Conservation (phyloP, 2,329 filamentous ascomycete genomes). For the Zarea fungicola region DNA sequence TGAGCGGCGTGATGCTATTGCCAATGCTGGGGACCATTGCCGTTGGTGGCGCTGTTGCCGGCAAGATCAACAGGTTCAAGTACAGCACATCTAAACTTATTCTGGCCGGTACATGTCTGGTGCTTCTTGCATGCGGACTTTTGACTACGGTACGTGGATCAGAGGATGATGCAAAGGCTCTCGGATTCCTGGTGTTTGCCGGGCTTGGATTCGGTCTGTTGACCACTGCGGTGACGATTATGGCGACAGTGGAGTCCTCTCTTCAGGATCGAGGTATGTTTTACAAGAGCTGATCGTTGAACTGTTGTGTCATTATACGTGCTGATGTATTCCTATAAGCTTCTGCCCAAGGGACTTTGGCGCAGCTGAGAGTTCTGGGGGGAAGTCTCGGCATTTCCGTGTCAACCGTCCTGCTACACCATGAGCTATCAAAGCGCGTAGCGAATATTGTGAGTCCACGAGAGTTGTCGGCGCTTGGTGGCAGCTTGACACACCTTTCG, state of each 20-base stretch:
- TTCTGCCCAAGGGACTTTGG: slow-evolving; percentile 46
- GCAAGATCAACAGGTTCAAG: slow-evolving; percentile 35
- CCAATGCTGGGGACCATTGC: slow-evolving; percentile 46
- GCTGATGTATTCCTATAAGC: slow-evolving; percentile 29
- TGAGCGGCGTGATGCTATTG: slow-evolving; percentile 46
- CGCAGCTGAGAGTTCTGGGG: slow-evolving; percentile 47
- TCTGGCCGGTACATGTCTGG: slow-evolving; percentile 34
- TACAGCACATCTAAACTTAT: slow-evolving; percentile 40
- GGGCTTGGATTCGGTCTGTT: slow-evolving; percentile 48
- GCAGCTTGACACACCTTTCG: slow-evolving; percentile 20
- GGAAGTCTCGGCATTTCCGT: slow-evolving; percentile 50
- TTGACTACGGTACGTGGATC: slow-evolving; percentile 31
- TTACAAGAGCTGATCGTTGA: too few relatives aligned
- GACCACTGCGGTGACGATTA: slow-evolving; percentile 42
- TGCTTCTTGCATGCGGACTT: slow-evolving; percentile 43
- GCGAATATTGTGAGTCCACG: slow-evolving; percentile 22
- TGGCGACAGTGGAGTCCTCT: slow-evolving; percentile 37
- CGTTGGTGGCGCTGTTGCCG: slow-evolving; percentile 37
- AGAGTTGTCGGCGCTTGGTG: slow-evolving; percentile 24
- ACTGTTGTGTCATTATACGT: background rate
- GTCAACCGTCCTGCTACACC: slow-evolving; percentile 41
- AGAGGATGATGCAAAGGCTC: slow-evolving; percentile 37
- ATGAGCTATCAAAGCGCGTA: slow-evolving; percentile 26
- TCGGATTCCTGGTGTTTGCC: slow-evolving; percentile 45
- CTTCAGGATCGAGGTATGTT: slow-evolving; percentile 41